These are phyloP conservation scores for Ambrosia artemisiifolia DNA, from an alignment of 129 eudicot species.

Conservation along the genomic window DNA sequence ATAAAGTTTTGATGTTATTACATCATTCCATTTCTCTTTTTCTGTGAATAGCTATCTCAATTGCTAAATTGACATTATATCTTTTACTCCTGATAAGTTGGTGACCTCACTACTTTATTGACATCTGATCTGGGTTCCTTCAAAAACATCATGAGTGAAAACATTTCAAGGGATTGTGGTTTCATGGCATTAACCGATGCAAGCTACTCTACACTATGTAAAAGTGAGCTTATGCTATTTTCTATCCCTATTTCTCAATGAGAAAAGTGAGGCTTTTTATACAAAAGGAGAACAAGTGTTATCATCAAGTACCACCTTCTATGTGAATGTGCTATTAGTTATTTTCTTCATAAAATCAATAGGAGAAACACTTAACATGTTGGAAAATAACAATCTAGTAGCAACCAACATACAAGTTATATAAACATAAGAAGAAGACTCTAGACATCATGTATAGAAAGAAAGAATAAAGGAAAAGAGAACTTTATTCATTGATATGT, in stretches of 20 bases:
- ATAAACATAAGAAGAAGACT: no score
- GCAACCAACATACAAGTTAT: no score
- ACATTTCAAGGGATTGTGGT: conserved; percentile 93
- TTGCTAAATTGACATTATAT: conserved; percentile 10
- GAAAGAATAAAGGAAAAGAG: no score
- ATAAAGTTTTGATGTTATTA: background rate
- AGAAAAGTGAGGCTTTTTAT: conserved; percentile 23
- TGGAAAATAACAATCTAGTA: no score
- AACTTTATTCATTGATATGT: no score
- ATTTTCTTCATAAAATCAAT: background rate
- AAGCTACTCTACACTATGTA: conserved; percentile 91
- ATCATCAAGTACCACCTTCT: background rate
- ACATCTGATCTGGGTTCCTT: conserved; percentile 94
- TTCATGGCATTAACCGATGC: conserved; percentile 99
- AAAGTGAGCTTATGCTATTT: conserved; percentile 72
- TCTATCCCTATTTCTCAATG: conserved; percentile 26
- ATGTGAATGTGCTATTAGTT: conserved; percentile 15
- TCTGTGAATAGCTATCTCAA: background rate
- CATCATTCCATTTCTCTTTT: background rate
- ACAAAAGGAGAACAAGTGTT: background rate
- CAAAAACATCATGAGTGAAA: conserved; percentile 79
- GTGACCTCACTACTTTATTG: conserved; percentile 87
- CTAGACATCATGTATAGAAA: no score
- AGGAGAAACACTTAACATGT: no score
- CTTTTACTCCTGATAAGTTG: conserved; percentile 58